Conservation (phyloP, 768 basidiomycete genomes). For the Candolleomyces efflorescens region DNA sequence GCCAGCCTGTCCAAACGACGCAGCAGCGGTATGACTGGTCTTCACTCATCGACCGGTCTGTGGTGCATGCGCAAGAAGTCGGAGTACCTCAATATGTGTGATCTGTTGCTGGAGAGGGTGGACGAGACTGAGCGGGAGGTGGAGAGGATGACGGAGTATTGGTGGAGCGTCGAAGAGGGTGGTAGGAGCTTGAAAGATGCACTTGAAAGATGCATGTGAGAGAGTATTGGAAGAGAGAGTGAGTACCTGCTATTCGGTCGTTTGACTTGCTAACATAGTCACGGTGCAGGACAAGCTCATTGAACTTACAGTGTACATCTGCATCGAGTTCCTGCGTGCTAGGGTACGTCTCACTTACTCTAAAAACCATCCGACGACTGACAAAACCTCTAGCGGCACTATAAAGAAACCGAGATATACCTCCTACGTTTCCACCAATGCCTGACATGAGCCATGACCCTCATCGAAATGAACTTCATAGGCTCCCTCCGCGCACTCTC, state of each 20-base stretch:
- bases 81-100: slow-evolving; percentile 75
- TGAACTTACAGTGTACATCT: slow-evolving; percentile 82
- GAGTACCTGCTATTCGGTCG: slow-evolving; percentile 20
- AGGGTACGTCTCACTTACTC: slow-evolving; percentile 55
- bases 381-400: slow-evolving; percentile 69
- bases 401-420: slow-evolving; percentile 89
- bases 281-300: slow-evolving; percentile 64
- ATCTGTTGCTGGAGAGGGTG: slow-evolving; percentile 65
- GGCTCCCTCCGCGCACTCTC: slow-evolving; percentile 77
- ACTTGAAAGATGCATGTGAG: slow-evolving; percentile 93
- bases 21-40: slow-evolving; percentile 99
- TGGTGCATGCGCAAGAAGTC: slow-evolving; percentile 88
- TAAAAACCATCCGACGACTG: not conserved
- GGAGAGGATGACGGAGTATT: slow-evolving; percentile 76
- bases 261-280: not conserved
- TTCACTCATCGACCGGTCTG: slow-evolving; percentile 80
- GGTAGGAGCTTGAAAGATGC: slow-evolving; percentile 88
- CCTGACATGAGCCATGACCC: slow-evolving; percentile 95
- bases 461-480: slow-evolving; percentile 96
- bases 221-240: slow-evolving; percentile 86
- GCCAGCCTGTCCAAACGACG: slow-evolving; percentile 78
- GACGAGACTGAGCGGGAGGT: slow-evolving; percentile 73
- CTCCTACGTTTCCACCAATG: slow-evolving; percentile 98
- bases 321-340: slow-evolving; percentile 82
- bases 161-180: slow-evolving; percentile 89